Evolutionary conservation across 2,329 filamentous ascomycete species (phyloP).

Genomic region (Pseudovirgaria hyperparasitica): DNA sequence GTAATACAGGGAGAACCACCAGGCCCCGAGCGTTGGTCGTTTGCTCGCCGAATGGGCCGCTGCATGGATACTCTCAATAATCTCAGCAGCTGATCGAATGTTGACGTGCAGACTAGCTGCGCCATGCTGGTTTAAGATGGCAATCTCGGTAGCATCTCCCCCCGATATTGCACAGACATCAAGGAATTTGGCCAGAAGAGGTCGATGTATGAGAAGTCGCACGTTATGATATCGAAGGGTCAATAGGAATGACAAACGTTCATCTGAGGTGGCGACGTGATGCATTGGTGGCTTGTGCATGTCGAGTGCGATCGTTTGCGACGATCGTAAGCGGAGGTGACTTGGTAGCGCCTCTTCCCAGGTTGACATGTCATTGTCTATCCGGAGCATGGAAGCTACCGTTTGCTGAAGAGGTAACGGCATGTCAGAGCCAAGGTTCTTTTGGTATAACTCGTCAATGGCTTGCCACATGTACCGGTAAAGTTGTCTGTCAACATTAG

Average conservation of each 20-base stretch:
- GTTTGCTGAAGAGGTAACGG: constrained; percentile 15
- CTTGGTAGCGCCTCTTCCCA: constrained; percentile 25
- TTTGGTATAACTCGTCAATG: constrained; percentile 30
- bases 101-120: constrained; percentile 20
- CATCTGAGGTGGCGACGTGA: constrained; percentile 8
- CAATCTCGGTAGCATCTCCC: constrained; percentile 8
- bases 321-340: constrained; percentile 9
- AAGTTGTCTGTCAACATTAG: constrained; percentile 13
- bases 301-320: background rate
- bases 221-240: constrained; percentile 30
- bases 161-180: constrained; percentile 8
- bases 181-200: constrained; percentile 27
- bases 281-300: constrained; percentile 2
- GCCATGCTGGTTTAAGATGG: constrained; percentile 18
- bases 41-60: constrained; percentile 11
- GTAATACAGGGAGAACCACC: constrained; percentile 31
- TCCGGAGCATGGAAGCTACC: constrained; percentile 15
- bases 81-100: constrained; percentile 20
- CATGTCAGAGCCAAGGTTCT: constrained; percentile 28
- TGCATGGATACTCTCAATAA: constrained; percentile 19
- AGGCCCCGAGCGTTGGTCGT: constrained; percentile 21
- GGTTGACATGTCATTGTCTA: constrained; percentile 25
- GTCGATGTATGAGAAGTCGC: constrained; percentile 29
- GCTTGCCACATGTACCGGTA: constrained; percentile 20
- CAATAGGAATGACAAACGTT: constrained; percentile 30